These are phyloP conservation scores for Myriosclerotinia duriaeana DNA, from an alignment of 2,329 filamentous ascomycete species.

Conservation along the genomic window DNA sequence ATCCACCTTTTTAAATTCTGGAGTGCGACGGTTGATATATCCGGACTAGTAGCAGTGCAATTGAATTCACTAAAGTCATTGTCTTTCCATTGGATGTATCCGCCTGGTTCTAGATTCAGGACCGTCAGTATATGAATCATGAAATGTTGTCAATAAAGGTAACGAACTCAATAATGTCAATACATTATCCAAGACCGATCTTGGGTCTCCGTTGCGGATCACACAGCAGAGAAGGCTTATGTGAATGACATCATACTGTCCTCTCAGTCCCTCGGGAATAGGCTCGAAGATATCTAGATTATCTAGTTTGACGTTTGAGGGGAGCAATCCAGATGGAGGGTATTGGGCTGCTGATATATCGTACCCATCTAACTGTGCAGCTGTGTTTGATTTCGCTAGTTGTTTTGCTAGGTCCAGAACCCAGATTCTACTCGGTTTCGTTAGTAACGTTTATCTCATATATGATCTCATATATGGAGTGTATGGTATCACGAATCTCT, in stretches of 20 bases:
- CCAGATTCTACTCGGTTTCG: constrained; percentile 8
- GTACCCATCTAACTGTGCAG: constrained; percentile 8
- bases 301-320: constrained; percentile 12
- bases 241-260: constrained; percentile 14
- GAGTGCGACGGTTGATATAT: neutral
- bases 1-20: neutral
- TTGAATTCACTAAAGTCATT: neutral
- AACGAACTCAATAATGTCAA: constrained; percentile 13
- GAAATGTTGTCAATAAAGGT: too few relatives aligned
- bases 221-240: constrained; percentile 17
- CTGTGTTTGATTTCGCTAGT: neutral
- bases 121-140: neutral
- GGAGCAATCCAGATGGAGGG: neutral
- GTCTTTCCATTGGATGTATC: constrained; percentile 22
- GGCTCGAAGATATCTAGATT: constrained; percentile 10
- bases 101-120: constrained; percentile 6
- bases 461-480: neutral
- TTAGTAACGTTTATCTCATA: neutral
- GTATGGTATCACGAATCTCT: neutral
- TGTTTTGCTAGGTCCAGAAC: constrained; percentile 20
- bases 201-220: constrained; percentile 5
- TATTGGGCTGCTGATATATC: constrained; percentile 15
- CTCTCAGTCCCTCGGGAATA: neutral
- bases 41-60: neutral
- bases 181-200: constrained; percentile 9